A percentile compares a stretch with the other conserved stretches of the same genome.
Evolutionary conservation across 2,329 filamentous ascomycete species (phyloP).

Genomic region (Aspergillus sp.): DNA sequence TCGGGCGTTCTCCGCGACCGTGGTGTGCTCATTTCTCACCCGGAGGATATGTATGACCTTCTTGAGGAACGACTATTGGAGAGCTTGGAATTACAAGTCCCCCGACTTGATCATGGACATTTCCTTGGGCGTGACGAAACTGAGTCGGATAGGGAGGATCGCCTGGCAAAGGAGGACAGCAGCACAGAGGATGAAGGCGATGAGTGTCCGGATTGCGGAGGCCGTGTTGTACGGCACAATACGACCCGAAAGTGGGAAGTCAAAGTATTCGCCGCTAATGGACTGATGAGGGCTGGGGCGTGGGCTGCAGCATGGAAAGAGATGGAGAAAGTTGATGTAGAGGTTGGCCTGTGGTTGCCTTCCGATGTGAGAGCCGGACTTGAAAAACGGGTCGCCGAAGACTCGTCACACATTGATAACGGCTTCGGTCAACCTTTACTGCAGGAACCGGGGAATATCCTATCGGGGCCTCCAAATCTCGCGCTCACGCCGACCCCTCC

Average conservation of each 20-base stretch:
- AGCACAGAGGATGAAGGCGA: constrained; percentile 40
- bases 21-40: constrained; percentile 63
- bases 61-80: constrained; percentile 63
- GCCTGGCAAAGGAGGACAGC: constrained; percentile 31
- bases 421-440: constrained; percentile 12
- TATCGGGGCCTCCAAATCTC: constrained; percentile 9
- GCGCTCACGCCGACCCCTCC: not conserved
- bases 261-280: constrained; percentile 92
- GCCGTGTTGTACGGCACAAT: constrained; percentile 47
- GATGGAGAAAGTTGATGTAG: constrained; percentile 98
- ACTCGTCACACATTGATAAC: constrained; percentile 27
- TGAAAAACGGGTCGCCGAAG: constrained; percentile 45
- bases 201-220: constrained; percentile 52
- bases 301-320: constrained; percentile 95
- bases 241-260: constrained; percentile 60
- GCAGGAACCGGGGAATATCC: constrained; percentile 16
- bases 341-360: constrained; percentile 71
- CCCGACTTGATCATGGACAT: constrained; percentile 60
- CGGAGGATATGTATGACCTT: constrained; percentile 61
- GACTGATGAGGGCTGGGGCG: constrained; percentile 84
- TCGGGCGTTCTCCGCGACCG: constrained; percentile 57
- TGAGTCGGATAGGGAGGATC: constrained; percentile 24
- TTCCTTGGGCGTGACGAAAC: constrained; percentile 46
- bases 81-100: constrained; percentile 56
- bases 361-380: constrained; percentile 52